Percentiles rank a stretch among this genome's conserved stretches.
Conservation (phyloP, 2,329 filamentous ascomycete species). For the Pyrenophora seminiperda region DNA sequence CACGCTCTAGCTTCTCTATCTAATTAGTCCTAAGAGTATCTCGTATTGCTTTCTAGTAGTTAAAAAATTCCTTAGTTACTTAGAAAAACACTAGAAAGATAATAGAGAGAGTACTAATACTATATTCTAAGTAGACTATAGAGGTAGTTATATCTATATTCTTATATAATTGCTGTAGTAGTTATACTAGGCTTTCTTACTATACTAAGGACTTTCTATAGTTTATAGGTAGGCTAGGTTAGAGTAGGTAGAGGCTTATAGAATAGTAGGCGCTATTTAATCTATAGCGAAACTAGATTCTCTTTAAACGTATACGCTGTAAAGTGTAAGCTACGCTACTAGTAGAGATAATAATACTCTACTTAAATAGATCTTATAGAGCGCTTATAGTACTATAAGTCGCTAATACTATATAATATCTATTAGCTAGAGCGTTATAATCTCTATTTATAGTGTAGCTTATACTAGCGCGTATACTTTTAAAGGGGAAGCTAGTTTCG, state of each 20-base stretch:
- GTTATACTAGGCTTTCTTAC: background rate
- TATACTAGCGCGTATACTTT: no score
- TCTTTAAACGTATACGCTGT: background rate
- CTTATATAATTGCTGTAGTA: background rate
- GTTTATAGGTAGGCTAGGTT: background rate
- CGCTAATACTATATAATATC: no score
- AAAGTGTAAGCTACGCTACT: background rate
- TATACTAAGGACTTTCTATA: background rate
- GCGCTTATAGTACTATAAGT: no score
- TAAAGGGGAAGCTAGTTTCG: no score
- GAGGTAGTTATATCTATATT: background rate
- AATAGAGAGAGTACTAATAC: background rate
- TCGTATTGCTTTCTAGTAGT: background rate
- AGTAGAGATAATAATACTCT: background rate
- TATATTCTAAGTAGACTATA: background rate
- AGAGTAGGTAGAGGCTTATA: no score
- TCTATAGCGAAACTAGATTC: background rate
- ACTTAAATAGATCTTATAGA: background rate
- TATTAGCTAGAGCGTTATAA: no score
- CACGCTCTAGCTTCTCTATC: background rate
- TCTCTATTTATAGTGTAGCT: no score
- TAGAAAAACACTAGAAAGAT: background rate
- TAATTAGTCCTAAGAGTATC: background rate
- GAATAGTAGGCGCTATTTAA: background rate
- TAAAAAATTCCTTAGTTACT: background rate